These are phyloP conservation scores for Neoscytalidium dimidiatum DNA, from an alignment of 2,329 filamentous ascomycete species.

Conservation along the genomic window DNA sequence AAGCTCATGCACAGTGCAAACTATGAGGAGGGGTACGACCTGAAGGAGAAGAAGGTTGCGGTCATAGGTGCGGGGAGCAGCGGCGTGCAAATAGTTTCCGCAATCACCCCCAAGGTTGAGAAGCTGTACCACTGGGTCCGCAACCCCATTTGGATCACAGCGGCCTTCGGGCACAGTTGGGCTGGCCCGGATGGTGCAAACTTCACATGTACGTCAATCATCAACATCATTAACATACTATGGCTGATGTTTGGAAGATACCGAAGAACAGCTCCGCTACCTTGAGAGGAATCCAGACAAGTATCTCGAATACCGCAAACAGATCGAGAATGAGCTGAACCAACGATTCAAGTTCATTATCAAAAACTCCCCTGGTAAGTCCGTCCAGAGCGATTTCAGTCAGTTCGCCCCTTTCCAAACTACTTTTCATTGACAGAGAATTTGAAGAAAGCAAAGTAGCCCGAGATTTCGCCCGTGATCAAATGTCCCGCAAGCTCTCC, in stretches of 20 bases:
- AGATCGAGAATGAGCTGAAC: conserved; percentile 43
- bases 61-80: conserved; percentile 49
- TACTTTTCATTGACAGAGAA: conserved; percentile 41
- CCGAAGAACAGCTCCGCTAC: conserved; percentile 42
- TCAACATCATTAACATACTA: background rate
- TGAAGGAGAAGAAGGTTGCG: conserved; percentile 46
- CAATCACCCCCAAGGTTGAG: conserved; percentile 49
- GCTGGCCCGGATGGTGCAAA: conserved; percentile 45
- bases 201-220: conserved; percentile 42
- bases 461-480: conserved; percentile 47
- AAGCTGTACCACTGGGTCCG: conserved; percentile 50
- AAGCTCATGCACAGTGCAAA: conserved; percentile 45
- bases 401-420: conserved; percentile 38
- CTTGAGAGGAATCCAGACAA: conserved; percentile 46
- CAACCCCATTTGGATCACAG: conserved; percentile 32
- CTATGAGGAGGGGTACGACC: conserved; percentile 50
- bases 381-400: background rate
- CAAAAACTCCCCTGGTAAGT: conserved; percentile 41
- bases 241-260: conserved; percentile 24
- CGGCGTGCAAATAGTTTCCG: conserved; percentile 49
- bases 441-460: conserved; percentile 30
- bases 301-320: conserved; percentile 47
- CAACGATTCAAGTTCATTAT: conserved; percentile 52
- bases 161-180: conserved; percentile 48
- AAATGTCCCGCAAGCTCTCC: conserved; percentile 51